These are phyloP conservation scores for Aspergillus biplanus DNA, from an alignment of 495 filamentous ascomycete species.

Conservation along the genomic window DNA sequence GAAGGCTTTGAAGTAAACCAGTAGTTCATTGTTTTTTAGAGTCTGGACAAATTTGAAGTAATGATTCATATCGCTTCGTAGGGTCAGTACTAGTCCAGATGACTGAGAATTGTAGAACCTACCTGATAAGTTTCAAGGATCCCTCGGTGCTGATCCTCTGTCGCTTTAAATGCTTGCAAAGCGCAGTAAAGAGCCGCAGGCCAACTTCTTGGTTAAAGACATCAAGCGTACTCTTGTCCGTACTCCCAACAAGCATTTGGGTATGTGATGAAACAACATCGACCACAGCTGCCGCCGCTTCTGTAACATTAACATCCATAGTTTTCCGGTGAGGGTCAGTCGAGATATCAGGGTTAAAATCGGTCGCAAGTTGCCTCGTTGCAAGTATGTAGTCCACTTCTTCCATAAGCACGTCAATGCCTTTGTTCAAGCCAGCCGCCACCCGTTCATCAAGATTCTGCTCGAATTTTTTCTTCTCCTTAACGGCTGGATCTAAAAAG, in stretches of 20 bases:
- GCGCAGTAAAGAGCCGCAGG: constrained; percentile 80
- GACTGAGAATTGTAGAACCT: constrained; percentile 21
- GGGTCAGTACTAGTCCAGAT: constrained; percentile 18
- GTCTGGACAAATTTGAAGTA: constrained; percentile 84
- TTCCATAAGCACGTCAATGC: constrained; percentile 97
- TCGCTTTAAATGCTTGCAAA: constrained; percentile 97
- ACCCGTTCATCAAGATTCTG: constrained; percentile 98
- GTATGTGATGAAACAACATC: constrained; percentile 86
- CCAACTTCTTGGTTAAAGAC: constrained; percentile 99
- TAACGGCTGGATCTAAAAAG: constrained; percentile 86
- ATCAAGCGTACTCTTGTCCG: constrained; percentile 95
- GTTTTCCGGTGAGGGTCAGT: constrained; percentile 48
- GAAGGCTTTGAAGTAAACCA: constrained; percentile 88
- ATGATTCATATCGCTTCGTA: constrained; percentile 86
- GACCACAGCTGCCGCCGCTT: constrained; percentile 78
- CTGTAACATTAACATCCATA: constrained; percentile 79
- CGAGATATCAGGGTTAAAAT: constrained; percentile 80
- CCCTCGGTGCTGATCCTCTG: constrained; percentile 90
- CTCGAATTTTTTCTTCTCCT: constrained; percentile 98
- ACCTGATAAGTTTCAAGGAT: constrained; percentile 88
- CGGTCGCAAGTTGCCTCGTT: constrained; percentile 81
- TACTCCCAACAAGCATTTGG: constrained; percentile 86
- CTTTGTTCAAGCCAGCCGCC: constrained; percentile 92
- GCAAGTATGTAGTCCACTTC: constrained; percentile 96
- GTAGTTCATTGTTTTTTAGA: constrained; percentile 78